Evolutionary conservation across 176 grass and related monocot species (phyloP).

Genomic region (Oryza coarctata): DNA sequence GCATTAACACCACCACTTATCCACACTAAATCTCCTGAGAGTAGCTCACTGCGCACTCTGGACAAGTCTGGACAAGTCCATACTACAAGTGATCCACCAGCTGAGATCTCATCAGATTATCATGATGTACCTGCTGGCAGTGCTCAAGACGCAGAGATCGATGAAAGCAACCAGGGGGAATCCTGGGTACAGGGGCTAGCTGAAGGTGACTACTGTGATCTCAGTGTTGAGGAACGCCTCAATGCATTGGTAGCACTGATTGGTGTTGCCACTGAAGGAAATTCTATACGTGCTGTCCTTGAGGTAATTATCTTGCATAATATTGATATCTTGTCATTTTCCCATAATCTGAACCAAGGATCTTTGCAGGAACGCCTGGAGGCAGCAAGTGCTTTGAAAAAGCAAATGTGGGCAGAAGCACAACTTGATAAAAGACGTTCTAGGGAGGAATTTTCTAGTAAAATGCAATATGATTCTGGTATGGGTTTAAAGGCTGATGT

Average conservation of each 20-base stretch:
- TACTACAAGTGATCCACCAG: constrained; percentile 40
- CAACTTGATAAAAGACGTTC: constrained; percentile 90
- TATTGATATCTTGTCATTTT: constrained; percentile 13
- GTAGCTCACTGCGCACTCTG: constrained; percentile 20
- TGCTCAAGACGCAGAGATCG: constrained; percentile 62
- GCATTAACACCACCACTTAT: constrained; percentile 2
- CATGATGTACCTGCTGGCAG: constrained; percentile 10
- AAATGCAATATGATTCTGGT: constrained; percentile 51
- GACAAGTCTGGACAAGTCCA: constrained; percentile 41
- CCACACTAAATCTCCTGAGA: constrained; percentile 38
- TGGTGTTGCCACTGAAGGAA: constrained; percentile 80
- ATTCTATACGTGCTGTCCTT: constrained; percentile 58
- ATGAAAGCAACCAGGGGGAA: constrained; percentile 80
- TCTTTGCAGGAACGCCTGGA: constrained; percentile 83
- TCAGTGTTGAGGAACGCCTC: constrained; percentile 89
- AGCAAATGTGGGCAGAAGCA: constrained; percentile 97
- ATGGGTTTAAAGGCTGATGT: constrained; percentile 35
- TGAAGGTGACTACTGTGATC: constrained; percentile 87
- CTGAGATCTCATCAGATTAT: constrained; percentile 38
- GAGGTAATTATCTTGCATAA: constrained; percentile 40
- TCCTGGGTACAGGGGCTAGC: constrained; percentile 86
- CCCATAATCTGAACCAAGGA: constrained; percentile 20
- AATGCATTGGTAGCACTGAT: constrained; percentile 80
- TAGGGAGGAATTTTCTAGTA: constrained; percentile 70
- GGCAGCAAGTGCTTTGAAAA: constrained; percentile 89